A percentile compares a stretch with the other conserved stretches of the same genome.
Conservation (phyloP, 768 basidiomycete genomes). For the Boletus reticuloceps region DNA sequence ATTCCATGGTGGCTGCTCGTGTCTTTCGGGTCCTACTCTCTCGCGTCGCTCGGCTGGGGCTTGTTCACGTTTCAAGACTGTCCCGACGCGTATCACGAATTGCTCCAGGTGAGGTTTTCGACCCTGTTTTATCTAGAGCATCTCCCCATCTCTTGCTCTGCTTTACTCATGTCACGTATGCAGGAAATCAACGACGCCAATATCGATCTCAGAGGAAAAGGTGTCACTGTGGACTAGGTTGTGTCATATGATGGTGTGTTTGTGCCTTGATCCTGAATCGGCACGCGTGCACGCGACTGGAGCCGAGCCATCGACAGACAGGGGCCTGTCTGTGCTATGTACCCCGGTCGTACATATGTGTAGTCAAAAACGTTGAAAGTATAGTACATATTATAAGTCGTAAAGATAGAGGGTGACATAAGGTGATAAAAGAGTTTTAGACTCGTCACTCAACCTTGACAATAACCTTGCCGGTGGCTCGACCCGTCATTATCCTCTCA, state of each 20-base stretch:
- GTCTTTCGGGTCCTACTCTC: conserved; percentile 74
- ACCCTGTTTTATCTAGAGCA: neutral
- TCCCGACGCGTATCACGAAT: conserved; percentile 73
- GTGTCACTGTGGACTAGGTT: conserved; percentile 56
- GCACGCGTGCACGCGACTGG: too few relatives aligned
- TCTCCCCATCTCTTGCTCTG: neutral
- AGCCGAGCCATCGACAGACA: too few relatives aligned
- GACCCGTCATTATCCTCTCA: conserved; percentile 51
- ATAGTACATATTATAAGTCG: too few relatives aligned
- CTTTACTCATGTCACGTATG: neutral
- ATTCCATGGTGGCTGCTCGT: conserved; percentile 83
- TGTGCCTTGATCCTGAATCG: too few relatives aligned
- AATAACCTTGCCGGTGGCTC: conserved; percentile 66
- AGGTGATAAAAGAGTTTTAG: too few relatives aligned
- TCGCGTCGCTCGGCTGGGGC: conserved; percentile 76
- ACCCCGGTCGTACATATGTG: too few relatives aligned
- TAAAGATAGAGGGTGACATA: too few relatives aligned
- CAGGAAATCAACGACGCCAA: conserved; percentile 63
- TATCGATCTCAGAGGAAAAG: conserved; percentile 54
- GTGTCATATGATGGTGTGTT: too few relatives aligned
- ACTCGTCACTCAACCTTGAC: conserved; percentile 42
- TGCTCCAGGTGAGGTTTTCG: conserved; percentile 46
- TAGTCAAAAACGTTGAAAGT: too few relatives aligned
- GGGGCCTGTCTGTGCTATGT: too few relatives aligned
- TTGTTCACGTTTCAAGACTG: conserved; percentile 72